Conservation (phyloP, 345 rosid species). For the Murraya koenigii region DNA sequence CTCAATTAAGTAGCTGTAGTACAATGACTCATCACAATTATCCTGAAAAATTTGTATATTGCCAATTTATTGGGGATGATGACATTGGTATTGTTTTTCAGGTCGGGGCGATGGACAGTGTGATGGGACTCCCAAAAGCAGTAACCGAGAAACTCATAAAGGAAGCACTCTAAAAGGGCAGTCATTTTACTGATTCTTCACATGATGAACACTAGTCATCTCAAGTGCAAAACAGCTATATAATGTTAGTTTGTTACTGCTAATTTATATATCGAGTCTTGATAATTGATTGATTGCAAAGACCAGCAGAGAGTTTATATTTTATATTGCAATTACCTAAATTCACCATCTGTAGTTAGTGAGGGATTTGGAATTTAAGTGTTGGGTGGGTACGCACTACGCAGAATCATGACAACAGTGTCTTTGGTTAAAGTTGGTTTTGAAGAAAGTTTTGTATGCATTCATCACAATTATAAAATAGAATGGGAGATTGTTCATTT, state of each 20-base stretch:
- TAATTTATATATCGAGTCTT: not conserved
- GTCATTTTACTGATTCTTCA: not conserved
- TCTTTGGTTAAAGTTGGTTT: not conserved
- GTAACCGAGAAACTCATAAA: slow-evolving; percentile 60
- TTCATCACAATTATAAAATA: not conserved
- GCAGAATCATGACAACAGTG: not conserved
- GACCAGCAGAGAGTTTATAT: not conserved
- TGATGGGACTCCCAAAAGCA: slow-evolving; percentile 89
- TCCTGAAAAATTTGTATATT: not conserved
- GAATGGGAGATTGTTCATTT: too few relatives aligned
- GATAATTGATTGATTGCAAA: too few relatives aligned
- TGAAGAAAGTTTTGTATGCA: not conserved
- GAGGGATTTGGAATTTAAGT: not conserved
- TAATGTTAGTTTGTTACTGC: not conserved
- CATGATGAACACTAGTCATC: not conserved
- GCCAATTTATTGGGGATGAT: not conserved
- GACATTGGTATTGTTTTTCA: slow-evolving; percentile 30
- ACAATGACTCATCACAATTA: not conserved
- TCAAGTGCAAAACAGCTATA: not conserved
- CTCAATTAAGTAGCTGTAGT: not conserved
- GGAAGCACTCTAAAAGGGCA: slow-evolving; percentile 41
- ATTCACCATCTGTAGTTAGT: not conserved
- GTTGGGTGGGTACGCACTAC: not conserved
- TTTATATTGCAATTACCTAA: not conserved
- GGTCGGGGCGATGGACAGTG: slow-evolving; percentile 89